phyloP scores from a whole-genome alignment of 352 stramenopile genomes.

The Lagenidium giganteum region DNA sequence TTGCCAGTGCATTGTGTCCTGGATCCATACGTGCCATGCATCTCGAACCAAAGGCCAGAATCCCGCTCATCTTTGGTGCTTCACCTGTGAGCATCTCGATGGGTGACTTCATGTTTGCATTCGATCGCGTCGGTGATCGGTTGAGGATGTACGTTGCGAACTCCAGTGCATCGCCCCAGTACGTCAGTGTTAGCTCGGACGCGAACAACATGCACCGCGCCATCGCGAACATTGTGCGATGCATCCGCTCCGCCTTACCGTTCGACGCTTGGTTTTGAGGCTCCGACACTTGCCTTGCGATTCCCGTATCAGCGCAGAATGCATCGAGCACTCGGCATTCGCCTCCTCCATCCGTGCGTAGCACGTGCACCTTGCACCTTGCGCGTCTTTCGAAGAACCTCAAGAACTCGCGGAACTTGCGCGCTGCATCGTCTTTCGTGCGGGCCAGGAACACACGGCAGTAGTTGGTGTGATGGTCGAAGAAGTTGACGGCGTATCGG shows the following conservation, averaged over 20 bases:
- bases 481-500: background rate
- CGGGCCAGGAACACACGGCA: background rate
- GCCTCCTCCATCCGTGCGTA: constrained; percentile 1
- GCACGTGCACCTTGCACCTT: constrained; percentile 2
- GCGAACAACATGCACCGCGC: constrained; percentile 15
- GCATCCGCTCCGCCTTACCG: constrained; percentile 17
- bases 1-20: constrained; percentile 4
- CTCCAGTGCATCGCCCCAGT: constrained; percentile 6
- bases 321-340: constrained; percentile 15
- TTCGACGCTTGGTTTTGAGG: constrained; percentile 12
- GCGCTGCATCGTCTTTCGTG: constrained; percentile 1
- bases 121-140: background rate
- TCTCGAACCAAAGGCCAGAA: constrained; percentile 2
- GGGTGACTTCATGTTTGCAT: background rate
- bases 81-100: constrained; percentile 6
- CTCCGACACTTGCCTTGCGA: constrained; percentile 10
- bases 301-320: constrained; percentile 11
- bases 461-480: constrained; percentile 5
- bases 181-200: constrained; percentile 8
- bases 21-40: constrained; percentile 7
- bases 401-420: background rate
- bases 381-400: background rate
- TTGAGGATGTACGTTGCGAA: constrained; percentile 12
- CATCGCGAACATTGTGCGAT: constrained; percentile 9
- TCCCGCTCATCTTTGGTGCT: background rate